These are phyloP conservation scores for Pleoardoris graminearum DNA, from an alignment of 2,329 filamentous ascomycete genomes.

Conservation along the genomic window DNA sequence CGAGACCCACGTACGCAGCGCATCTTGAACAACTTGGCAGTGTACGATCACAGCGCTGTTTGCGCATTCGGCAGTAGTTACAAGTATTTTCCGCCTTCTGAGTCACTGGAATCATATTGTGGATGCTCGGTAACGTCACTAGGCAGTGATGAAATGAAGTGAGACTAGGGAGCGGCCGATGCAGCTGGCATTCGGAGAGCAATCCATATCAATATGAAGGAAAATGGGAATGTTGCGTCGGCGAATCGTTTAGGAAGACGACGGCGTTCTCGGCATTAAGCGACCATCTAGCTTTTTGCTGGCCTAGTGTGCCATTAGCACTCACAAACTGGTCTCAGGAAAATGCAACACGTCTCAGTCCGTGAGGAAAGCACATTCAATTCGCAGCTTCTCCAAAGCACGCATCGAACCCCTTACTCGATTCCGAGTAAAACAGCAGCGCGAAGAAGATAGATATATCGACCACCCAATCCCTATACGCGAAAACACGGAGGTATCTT, in stretches of 20 bases:
- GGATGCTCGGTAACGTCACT: not conserved
- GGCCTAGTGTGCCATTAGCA: not conserved
- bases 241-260: conserved; percentile 2
- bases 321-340: no score
- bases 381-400: no score
- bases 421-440: not conserved
- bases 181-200: conserved; percentile 6
- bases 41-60: conserved; percentile 18
- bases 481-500: conserved; percentile 4
- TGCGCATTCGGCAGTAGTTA: conserved; percentile 17
- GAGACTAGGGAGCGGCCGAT: conserved; percentile 3
- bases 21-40: conserved; percentile 16
- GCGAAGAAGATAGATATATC: not conserved
- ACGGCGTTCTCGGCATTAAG: not conserved
- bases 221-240: not conserved
- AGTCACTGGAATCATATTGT: conserved; percentile 11
- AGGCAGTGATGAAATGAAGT: not conserved
- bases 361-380: not conserved
- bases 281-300: not conserved
- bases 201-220: not conserved
- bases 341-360: not conserved
- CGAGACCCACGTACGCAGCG: conserved; percentile 8
- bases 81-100: conserved; percentile 20
- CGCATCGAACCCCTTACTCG: no score
- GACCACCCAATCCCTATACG: not conserved